phyloP scores from a whole-genome alignment of 2,329 filamentous ascomycete species.

The Davidsoniella virescens region DNA sequence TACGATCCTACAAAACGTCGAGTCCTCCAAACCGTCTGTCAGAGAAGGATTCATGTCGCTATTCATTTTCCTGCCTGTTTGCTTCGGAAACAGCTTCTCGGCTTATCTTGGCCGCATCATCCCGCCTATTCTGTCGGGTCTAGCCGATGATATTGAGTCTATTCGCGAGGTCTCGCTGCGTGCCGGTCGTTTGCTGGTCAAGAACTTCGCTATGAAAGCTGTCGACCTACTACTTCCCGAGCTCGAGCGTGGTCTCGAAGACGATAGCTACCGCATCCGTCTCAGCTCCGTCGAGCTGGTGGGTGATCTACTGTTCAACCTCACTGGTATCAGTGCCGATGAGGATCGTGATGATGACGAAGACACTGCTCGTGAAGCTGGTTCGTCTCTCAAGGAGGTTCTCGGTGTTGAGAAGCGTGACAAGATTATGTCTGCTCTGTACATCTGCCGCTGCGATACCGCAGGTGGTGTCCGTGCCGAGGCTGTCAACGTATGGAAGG shows the following conservation, averaged over 20 bases:
- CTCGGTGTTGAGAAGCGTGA: slow-evolving; percentile 93
- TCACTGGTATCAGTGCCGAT: slow-evolving; percentile 74
- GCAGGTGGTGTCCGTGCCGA: slow-evolving; percentile 79
- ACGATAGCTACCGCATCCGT: slow-evolving; percentile 93
- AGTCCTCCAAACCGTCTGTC: slow-evolving; percentile 76
- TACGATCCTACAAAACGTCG: slow-evolving; percentile 89
- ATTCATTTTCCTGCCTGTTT: slow-evolving; percentile 97
- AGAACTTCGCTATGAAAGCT: slow-evolving; percentile 91
- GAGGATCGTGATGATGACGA: slow-evolving; percentile 60
- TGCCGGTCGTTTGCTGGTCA: slow-evolving; percentile 84
- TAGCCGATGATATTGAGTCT: slow-evolving; percentile 90
- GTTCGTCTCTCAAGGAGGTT: slow-evolving; percentile 81
- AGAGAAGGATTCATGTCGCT: slow-evolving; percentile 98
- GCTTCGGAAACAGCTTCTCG: slow-evolving; percentile 96
- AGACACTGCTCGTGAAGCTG: slow-evolving; percentile 65
- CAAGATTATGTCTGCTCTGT: slow-evolving; percentile 91
- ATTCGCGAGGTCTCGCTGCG: slow-evolving; percentile 94
- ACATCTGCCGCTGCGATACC: slow-evolving; percentile 95
- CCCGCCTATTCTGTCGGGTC: slow-evolving; percentile 79
- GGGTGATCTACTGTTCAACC: slow-evolving; percentile 90
- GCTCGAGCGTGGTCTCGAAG: slow-evolving; percentile 87
- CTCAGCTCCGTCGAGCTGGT: slow-evolving; percentile 96
- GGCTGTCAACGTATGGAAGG: slow-evolving; percentile 91
- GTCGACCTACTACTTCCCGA: slow-evolving; percentile 90
- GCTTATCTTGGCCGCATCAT: slow-evolving; percentile 93